Conservation (phyloP, 2,329 filamentous ascomycete genomes). For the Stagonosporopsis tanaceti region DNA sequence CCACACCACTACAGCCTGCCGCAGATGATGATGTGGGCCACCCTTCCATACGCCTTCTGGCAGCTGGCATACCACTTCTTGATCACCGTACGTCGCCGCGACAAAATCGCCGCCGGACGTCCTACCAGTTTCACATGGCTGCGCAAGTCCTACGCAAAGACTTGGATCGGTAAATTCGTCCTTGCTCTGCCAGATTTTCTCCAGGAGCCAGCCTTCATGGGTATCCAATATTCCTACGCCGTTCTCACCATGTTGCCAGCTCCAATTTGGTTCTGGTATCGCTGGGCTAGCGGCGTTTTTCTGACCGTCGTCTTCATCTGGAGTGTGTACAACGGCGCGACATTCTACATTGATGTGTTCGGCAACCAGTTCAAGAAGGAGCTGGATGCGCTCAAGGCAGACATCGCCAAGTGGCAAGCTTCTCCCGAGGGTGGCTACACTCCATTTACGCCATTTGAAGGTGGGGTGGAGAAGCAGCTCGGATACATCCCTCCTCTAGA, state of each 20-base stretch:
- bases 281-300: constrained; percentile 79
- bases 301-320: constrained; percentile 85
- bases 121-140: constrained; percentile 99
- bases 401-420: constrained; percentile 86
- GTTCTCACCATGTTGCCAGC: constrained; percentile 93
- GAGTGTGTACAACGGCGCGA: constrained; percentile 97
- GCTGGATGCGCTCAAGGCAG: constrained; percentile 84
- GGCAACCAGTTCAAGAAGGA: constrained; percentile 97
- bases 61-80: constrained; percentile 92
- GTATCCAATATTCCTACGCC: constrained; percentile 92
- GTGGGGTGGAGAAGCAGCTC: constrained; percentile 32
- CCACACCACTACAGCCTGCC: constrained; percentile 79
- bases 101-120: constrained; percentile 93
- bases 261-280: constrained; percentile 91
- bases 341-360: constrained; percentile 98
- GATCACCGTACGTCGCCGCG: constrained; percentile 91
- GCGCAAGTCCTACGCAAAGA: constrained; percentile 86
- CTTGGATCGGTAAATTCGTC: constrained; percentile 86
- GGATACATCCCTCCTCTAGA: constrained; percentile 43
- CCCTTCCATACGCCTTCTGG: constrained; percentile 91
- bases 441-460: constrained; percentile 36
- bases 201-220: constrained; percentile 93
- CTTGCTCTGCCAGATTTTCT: constrained; percentile 75
- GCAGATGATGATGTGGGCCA: constrained; percentile 94
- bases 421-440: constrained; percentile 34